These are phyloP conservation scores for Trichoderma cornu-damae DNA, from an alignment of 2,329 filamentous ascomycete species.

Conservation along the genomic window DNA sequence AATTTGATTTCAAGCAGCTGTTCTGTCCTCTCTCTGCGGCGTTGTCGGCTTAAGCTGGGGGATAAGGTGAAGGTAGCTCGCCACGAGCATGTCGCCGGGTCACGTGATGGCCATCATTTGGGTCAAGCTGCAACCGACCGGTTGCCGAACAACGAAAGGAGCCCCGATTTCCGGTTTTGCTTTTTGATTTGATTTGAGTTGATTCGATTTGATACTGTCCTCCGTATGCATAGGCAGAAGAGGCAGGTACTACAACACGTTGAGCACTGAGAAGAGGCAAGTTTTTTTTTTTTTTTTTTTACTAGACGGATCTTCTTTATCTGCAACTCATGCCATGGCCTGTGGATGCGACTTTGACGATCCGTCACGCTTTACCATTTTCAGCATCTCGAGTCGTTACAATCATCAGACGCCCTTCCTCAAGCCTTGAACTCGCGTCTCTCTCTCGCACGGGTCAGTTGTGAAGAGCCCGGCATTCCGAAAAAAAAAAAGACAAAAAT, in stretches of 20 bases:
- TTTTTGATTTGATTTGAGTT: neutral
- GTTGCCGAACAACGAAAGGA: too few relatives aligned
- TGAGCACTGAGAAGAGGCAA: neutral
- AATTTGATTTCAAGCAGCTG: neutral
- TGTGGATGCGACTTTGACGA: neutral
- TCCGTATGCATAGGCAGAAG: neutral
- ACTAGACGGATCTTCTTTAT: neutral
- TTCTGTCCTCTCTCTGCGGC: neutral
- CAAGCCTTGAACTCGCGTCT: neutral
- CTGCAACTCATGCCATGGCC: neutral
- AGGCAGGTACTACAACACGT: neutral
- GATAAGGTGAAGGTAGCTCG: too few relatives aligned
- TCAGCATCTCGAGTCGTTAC: neutral
- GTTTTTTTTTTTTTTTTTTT: too few relatives aligned
- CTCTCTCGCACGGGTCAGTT: neutral
- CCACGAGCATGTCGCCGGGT: neutral
- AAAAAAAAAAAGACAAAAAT: neutral
- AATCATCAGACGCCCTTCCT: neutral
- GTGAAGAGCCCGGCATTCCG: neutral
- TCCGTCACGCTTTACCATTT: neutral
- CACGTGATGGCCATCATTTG: conserved; percentile 7
- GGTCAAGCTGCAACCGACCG: neutral
- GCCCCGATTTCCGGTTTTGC: too few relatives aligned
- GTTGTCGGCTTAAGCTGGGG: conserved; percentile 6
- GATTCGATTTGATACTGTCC: neutral